Percentiles rank a stretch among this genome's conserved stretches.
These are phyloP conservation scores for Dipodascus geniculatus DNA, from an alignment of 805 yeast species.

Conservation along the genomic window DNA sequence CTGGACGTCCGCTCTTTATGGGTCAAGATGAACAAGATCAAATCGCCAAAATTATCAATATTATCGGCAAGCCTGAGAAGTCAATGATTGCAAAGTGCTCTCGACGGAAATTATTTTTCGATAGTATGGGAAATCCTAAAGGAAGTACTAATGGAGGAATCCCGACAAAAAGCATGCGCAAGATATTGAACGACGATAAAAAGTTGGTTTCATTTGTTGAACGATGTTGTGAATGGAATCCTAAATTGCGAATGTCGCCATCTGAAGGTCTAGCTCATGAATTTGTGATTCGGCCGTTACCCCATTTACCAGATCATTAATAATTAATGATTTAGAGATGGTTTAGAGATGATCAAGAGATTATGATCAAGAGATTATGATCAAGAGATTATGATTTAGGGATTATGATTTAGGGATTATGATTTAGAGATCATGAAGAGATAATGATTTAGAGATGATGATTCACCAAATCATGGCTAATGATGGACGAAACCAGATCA, in stretches of 20 bases:
- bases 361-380: too few species aligned
- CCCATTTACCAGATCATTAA: neutral
- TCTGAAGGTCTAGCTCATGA: slow-evolving; percentile 28
- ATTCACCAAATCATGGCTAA: too few species aligned
- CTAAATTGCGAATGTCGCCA: slow-evolving; percentile 37
- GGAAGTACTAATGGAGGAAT: slow-evolving; percentile 18
- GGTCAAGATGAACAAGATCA: slow-evolving; percentile 86
- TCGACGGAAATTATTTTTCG: slow-evolving; percentile 29
- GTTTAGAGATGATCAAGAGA: neutral
- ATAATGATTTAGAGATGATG: too few species aligned
- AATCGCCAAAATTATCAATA: slow-evolving; percentile 77
- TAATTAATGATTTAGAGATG: neutral
- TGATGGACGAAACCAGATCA: too few species aligned
- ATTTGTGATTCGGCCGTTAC: slow-evolving; percentile 17
- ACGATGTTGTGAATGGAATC: slow-evolving; percentile 58
- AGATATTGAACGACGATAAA: slow-evolving; percentile 18
- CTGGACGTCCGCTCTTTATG: slow-evolving; percentile 88
- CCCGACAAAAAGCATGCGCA: slow-evolving; percentile 15
- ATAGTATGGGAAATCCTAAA: slow-evolving; percentile 24
- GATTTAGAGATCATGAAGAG: too few species aligned
- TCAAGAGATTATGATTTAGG: too few species aligned
- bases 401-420: too few species aligned
- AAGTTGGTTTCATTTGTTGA: slow-evolving; percentile 37
- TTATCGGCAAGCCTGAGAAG: slow-evolving; percentile 78
- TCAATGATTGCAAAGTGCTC: slow-evolving; percentile 23